These are phyloP conservation scores for Lecanicillium sp. DNA, from an alignment of 2,329 filamentous ascomycete species.

Conservation along the genomic window DNA sequence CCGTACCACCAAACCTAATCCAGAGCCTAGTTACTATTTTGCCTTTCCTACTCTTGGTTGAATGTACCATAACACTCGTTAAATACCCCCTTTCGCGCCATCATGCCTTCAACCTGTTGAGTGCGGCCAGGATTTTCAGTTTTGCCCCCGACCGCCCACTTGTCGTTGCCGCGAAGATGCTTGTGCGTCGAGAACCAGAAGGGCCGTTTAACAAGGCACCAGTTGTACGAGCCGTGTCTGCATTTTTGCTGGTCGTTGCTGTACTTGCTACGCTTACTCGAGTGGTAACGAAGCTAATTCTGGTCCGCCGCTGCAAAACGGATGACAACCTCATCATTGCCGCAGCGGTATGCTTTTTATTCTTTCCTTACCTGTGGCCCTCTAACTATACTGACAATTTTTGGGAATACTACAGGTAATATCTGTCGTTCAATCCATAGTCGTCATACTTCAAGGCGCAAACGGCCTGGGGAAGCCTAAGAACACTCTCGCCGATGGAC, in stretches of 20 bases:
- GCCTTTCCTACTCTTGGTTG: no score
- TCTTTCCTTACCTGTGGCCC: not conserved
- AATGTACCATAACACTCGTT: no score
- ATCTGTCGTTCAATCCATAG: slow-evolving; percentile 12
- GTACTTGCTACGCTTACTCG: slow-evolving; percentile 13
- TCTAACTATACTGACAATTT: not conserved
- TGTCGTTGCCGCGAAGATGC: no score
- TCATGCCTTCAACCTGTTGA: no score
- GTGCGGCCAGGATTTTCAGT: no score
- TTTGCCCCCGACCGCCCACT: no score
- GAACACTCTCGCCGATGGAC: slow-evolving; percentile 2
- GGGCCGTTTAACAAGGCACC: slow-evolving; percentile 16
- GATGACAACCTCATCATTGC: slow-evolving; percentile 12
- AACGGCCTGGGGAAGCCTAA: slow-evolving; percentile 13
- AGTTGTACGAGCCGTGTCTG: slow-evolving; percentile 14
- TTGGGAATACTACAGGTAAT: slow-evolving; percentile 7
- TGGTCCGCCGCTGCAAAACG: slow-evolving; percentile 9
- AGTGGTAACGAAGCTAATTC: slow-evolving; percentile 11
- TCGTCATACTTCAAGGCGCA: slow-evolving; percentile 12
- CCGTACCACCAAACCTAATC: no score
- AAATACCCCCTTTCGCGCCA: no score
- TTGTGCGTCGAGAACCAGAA: slow-evolving; percentile 15
- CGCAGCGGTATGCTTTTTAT: slow-evolving; percentile 11
- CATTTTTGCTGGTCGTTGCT: slow-evolving; percentile 15
- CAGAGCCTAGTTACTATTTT: no score